phyloP scores from a whole-genome alignment of 306 rosid species.

The Canavalia ensiformis region DNA sequence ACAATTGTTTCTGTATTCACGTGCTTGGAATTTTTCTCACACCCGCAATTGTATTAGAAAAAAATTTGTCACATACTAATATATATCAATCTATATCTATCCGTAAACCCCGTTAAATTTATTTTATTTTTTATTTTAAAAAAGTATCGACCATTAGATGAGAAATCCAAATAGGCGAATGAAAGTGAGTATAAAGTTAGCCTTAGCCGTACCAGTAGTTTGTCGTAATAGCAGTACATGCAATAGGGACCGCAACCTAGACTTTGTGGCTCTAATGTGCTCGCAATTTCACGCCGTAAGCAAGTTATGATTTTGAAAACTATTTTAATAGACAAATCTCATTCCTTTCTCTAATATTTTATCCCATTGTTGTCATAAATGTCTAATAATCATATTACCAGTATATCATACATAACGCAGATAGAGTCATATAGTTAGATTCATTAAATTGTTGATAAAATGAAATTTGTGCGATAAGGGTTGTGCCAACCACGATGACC shows the following conservation, averaged over 20 bases:
- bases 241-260: background rate
- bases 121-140: too few species aligned
- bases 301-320: background rate
- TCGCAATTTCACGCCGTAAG: background rate
- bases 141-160: too few species aligned
- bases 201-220: background rate
- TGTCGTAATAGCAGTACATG: background rate
- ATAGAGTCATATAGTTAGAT: background rate
- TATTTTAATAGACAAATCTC: background rate
- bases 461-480: background rate
- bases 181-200: too few species aligned
- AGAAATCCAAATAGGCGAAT: too few species aligned
- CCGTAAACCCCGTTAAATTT: too few species aligned
- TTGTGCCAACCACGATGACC: constrained; percentile 42
- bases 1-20: background rate
- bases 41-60: background rate
- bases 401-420: too few species aligned
- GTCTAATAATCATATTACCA: background rate
- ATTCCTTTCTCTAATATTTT: background rate
- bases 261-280: constrained; percentile 6
- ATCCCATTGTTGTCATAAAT: background rate
- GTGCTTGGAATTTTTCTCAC: background rate
- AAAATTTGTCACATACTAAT: too few species aligned
- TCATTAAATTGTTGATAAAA: background rate
- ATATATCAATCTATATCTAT: too few species aligned